Conservation (phyloP, 2,329 filamentous ascomycete species). For the Chaetomiaceae sp. region DNA sequence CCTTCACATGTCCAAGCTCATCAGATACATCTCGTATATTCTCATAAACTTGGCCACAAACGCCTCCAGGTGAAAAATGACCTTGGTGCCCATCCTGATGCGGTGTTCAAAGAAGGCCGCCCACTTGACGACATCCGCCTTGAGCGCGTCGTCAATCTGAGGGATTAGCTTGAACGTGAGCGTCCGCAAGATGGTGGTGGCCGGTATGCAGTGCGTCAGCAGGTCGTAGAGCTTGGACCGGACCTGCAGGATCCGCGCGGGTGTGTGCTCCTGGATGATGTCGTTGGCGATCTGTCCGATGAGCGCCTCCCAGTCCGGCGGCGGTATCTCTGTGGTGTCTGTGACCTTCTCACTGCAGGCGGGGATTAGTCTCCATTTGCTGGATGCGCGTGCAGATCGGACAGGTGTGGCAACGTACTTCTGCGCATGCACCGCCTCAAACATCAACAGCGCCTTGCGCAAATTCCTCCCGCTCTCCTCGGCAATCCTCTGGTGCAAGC, state of each 20-base stretch:
- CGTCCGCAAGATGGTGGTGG: constrained; percentile 89
- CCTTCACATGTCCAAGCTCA: constrained; percentile 70
- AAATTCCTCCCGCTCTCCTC: constrained; percentile 87
- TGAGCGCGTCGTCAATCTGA: constrained; percentile 80
- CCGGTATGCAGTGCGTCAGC: constrained; percentile 92
- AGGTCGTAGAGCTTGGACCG: constrained; percentile 95
- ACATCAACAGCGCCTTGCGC: constrained; percentile 87
- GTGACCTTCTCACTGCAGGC: constrained; percentile 73
- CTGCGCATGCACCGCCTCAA: constrained; percentile 92
- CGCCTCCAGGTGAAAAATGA: constrained; percentile 96
- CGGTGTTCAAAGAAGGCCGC: constrained; percentile 96
- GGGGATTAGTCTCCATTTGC: constrained; percentile 1
- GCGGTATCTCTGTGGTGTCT: constrained; percentile 82
- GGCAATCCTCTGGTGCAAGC: constrained; percentile 77
- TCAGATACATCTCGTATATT: constrained; percentile 81
- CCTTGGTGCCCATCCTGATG: constrained; percentile 85
- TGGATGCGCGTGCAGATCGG: not conserved
- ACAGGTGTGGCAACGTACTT: constrained; percentile 57
- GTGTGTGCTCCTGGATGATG: constrained; percentile 89
- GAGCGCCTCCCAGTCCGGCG: constrained; percentile 93
- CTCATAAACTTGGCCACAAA: constrained; percentile 99
- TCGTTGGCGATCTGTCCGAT: constrained; percentile 86
- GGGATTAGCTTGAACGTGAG: constrained; percentile 88
- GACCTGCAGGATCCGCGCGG: constrained; percentile 78
- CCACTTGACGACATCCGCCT: constrained; percentile 91